Evolutionary conservation across 78 protist species (phyloP), one percentile per base, ranked within the genome.

Genomic region (Dictyostelium purpureum): DNA sequence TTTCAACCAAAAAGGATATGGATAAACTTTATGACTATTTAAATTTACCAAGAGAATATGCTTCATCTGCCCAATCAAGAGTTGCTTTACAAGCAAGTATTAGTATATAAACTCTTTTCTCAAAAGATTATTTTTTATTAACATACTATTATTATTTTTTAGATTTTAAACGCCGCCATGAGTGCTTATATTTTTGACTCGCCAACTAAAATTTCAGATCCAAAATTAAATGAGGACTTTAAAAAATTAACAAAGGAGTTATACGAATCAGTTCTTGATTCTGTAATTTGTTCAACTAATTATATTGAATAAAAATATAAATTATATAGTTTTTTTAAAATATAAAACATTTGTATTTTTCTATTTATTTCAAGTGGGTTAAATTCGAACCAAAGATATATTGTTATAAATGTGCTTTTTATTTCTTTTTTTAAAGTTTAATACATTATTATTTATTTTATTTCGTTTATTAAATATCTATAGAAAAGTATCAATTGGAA

Each of bases 151-250:
- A 43, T n/a, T n/a, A n/a, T n/a, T n/a, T n/a, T n/a, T n/a, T 33
- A 74, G 80, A 73, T 85, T 74, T 73, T 85, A 52, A 85, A 85
- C 73, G 82, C 92, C 0, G 70, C 92, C 16, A 54, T 77, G 6
- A 21, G 65, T 35, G 82, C 82, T 21, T 73, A 67, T 79, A 73
- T 75, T n/a, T 75, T 73, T 73, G 75, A 85, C n/a, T 18, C 21
- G 9, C 73, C 82, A 31, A 71, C 65, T 1, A 51, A 71, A 71
- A 52, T 74, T 10, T 35, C 31, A 9, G 26, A 73, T 26, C 47
- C 65, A 18, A 42, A 70, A 59, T 28, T 85, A 43, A 85, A 85
- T 61, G 56, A 49, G n/a, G 83, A 85, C n/a, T 85, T 49, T 61
- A 47, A 28, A 57, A 85, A 56, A 51, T 65, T 73, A 11, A 4